A percentile compares a stretch with the other conserved stretches of the same genome.
phyloP scores from a whole-genome alignment of 2,329 filamentous ascomycete species.

The Fusarium agapanthi region DNA sequence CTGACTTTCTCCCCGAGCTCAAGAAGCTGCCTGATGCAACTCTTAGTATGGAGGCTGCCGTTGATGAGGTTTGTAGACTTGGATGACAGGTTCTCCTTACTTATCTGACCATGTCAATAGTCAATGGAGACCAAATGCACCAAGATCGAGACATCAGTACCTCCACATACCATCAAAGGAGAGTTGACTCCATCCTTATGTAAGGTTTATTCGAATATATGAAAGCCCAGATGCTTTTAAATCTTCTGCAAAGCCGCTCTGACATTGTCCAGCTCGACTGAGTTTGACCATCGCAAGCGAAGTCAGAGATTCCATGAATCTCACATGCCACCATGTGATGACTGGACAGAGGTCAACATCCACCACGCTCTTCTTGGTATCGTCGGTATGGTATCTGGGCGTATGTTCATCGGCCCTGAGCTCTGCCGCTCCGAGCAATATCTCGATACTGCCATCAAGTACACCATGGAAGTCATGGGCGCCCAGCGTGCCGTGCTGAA shows the following conservation, averaged over 20 bases:
- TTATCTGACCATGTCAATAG: background rate
- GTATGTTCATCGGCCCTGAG: background rate
- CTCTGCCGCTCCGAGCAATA: background rate
- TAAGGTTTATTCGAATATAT: fast-evolving
- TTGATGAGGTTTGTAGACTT: conserved; percentile 11
- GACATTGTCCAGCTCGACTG: background rate
- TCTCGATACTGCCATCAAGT: background rate
- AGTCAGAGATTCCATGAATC: background rate
- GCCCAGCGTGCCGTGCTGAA: background rate
- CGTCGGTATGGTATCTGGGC: background rate
- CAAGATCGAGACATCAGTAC: background rate
- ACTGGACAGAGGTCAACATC: background rate
- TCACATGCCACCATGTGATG: background rate
- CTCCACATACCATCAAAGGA: background rate
- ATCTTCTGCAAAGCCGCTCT: background rate
- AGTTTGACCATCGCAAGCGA: background rate
- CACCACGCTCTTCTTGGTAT: background rate
- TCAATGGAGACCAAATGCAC: background rate
- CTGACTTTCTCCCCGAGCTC: conserved; percentile 19
- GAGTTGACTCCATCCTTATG: background rate
- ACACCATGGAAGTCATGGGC: background rate
- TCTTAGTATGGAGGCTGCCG: conserved; percentile 25
- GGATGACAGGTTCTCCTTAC: fast-evolving
- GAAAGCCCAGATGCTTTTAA: fast-evolving
- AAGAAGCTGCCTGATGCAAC: conserved; percentile 19